Evolutionary conservation across 305 asterid genomes (phyloP).

Genomic region (Fraxinus sp.): DNA sequence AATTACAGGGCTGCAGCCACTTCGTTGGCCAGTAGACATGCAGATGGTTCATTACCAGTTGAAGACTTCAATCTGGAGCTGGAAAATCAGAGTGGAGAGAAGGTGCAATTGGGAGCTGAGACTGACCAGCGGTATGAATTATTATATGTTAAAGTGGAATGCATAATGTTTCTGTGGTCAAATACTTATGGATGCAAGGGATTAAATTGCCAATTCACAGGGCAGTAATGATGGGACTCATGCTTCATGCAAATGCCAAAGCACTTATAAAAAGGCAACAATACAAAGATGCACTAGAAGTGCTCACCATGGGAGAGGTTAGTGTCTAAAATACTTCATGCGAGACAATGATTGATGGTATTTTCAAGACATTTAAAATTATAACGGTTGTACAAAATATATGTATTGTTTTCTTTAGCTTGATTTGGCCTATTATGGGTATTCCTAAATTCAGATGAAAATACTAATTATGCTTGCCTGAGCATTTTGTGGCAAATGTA

Average conservation of each 20-base stretch:
- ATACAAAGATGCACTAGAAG: constrained; percentile 83
- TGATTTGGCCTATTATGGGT: constrained; percentile 12
- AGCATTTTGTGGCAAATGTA: background rate
- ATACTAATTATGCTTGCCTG: background rate
- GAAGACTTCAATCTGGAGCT: constrained; percentile 91
- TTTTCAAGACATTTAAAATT: background rate
- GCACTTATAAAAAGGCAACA: constrained; percentile 59
- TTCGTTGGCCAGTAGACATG: constrained; percentile 74
- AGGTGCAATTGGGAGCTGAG: constrained; percentile 82
- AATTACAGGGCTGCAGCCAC: constrained; percentile 73
- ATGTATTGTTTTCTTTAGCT: background rate
- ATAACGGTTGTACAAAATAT: background rate
- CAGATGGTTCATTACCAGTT: constrained; percentile 82
- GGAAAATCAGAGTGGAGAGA: constrained; percentile 91
- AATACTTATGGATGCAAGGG: constrained; percentile 15
- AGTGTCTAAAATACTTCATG: constrained; percentile 21
- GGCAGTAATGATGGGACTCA: constrained; percentile 96
- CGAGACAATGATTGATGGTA: background rate
- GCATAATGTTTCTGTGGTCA: constrained; percentile 4
- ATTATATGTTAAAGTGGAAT: background rate
- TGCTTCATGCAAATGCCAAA: constrained; percentile 90
- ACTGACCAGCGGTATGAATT: constrained; percentile 73
- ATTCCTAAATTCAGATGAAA: constrained; percentile 2
- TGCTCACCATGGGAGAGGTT: constrained; percentile 92
- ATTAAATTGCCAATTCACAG: constrained; percentile 38